These are phyloP conservation scores for Solanum virginianum DNA, from an alignment of 257 asterid species.

Conservation along the genomic window DNA sequence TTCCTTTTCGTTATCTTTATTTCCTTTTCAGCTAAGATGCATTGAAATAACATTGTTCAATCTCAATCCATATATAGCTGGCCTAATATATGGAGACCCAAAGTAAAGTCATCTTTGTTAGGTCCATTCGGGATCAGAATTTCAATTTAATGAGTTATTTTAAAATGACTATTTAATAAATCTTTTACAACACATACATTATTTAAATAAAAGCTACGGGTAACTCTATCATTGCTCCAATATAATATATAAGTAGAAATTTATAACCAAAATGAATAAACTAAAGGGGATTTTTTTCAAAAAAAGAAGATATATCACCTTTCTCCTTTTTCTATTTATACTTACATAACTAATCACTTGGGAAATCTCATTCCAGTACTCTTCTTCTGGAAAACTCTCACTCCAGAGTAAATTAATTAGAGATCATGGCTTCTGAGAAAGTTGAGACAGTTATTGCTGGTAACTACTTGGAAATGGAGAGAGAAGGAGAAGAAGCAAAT, in stretches of 20 bases:
- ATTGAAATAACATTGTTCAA: background rate
- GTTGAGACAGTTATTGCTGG: constrained; percentile 78
- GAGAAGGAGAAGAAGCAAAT: constrained; percentile 41
- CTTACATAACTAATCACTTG: background rate
- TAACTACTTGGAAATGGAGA: constrained; percentile 71
- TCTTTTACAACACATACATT: background rate
- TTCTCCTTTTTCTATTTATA: background rate
- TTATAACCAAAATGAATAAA: background rate
- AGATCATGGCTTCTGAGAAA: constrained; percentile 64
- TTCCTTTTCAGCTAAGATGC: background rate
- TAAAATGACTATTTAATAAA: background rate
- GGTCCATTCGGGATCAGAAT: constrained; percentile 6
- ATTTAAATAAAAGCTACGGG: background rate
- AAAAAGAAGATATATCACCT: background rate
- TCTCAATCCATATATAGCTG: background rate
- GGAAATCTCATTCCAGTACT: background rate
- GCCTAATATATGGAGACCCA: constrained; percentile 5
- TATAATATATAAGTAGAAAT: background rate
- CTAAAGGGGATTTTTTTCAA: background rate
- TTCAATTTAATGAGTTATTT: background rate
- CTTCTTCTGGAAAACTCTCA: background rate
- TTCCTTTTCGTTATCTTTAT: background rate
- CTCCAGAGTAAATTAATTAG: background rate
- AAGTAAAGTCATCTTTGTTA: constrained; percentile 6
- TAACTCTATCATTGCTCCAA: constrained; percentile 33